Evolutionary conservation across 441 rosid genomes (phyloP), one percentile per base, ranked within the genome.

Genomic region (Isatis lusitanica): DNA sequence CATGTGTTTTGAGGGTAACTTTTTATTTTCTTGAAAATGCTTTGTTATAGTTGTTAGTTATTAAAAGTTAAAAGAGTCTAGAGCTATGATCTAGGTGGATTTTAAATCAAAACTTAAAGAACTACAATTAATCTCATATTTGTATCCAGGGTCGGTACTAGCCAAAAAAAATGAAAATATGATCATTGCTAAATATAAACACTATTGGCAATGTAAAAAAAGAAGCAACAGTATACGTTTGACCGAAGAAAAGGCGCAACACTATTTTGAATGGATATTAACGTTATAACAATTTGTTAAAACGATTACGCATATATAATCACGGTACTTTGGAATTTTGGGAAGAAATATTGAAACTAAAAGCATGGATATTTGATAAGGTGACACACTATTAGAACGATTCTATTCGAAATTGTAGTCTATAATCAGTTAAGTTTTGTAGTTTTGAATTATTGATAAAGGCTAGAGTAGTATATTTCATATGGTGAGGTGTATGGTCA

Each of bases 401-500:
- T 30, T 53, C 16, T 30, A 55, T n/a, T 52, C 7, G 38, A 28
- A 13, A 52, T 7, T 63, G 55, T 39, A n/a, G n/a, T n/a, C n/a
- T n/a, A n/a, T n/a, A n/a, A n/a, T n/a, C n/a, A n/a, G n/a, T n/a
- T n/a, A n/a, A n/a, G n/a, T n/a, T n/a, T 7, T 63, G 55, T 39
- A 24, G 13, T 9, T 42, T n/a, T 52, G 28, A 73, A 73, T 47
- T 15, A 58, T 56, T 24, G 38, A 59, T 24, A 18, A 46, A 64
- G 33, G 24, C 16, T 38, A 51, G 58, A 36, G n/a, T 16, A 63
- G 7, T 72, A 36, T 28, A 28, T 28, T 53, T 71, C 53, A 35
- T 56, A 44, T 26, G 24, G 56, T 3, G 63, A 42, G 30, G 16
- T 56, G 50, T 57, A 33, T 74, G 46, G 67, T 50, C 68, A 74